Conservation (phyloP, 352 stramenopile genomes). For the Phytopythium montanum region DNA sequence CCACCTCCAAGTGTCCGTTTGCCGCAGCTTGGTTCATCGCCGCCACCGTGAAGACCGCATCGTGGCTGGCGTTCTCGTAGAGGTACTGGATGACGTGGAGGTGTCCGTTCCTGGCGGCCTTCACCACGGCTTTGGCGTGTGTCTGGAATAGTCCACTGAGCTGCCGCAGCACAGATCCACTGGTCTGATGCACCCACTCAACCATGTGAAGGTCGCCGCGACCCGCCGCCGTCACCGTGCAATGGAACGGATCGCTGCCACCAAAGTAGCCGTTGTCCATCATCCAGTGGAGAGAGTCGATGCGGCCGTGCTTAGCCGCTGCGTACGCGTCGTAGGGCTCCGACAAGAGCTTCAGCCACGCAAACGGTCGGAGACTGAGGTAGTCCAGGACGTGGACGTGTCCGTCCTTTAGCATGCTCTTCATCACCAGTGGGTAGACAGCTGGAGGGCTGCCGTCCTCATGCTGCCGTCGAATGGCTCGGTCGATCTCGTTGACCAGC, state of each 20-base stretch:
- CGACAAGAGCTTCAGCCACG: background rate
- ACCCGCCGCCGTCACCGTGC: background rate
- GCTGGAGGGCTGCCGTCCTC: background rate
- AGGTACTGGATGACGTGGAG: constrained; percentile 26
- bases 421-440: background rate
- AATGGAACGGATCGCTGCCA: background rate
- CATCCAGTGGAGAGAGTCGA: background rate
- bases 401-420: background rate
- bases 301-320: constrained; percentile 17
- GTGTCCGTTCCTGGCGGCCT: background rate
- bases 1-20: constrained; percentile 54
- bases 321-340: constrained; percentile 22
- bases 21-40: constrained; percentile 72
- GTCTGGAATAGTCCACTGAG: too few species aligned
- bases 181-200: background rate
- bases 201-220: background rate
- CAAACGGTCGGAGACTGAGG: background rate
- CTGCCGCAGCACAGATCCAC: too few species aligned
- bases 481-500: background rate
- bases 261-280: background rate
- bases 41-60: constrained; percentile 38
- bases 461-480: background rate
- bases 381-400: background rate
- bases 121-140: background rate
- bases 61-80: constrained; percentile 33